These are phyloP conservation scores for Amanita subjunquillea DNA, from an alignment of 768 basidiomycete species.

Conservation along the genomic window DNA sequence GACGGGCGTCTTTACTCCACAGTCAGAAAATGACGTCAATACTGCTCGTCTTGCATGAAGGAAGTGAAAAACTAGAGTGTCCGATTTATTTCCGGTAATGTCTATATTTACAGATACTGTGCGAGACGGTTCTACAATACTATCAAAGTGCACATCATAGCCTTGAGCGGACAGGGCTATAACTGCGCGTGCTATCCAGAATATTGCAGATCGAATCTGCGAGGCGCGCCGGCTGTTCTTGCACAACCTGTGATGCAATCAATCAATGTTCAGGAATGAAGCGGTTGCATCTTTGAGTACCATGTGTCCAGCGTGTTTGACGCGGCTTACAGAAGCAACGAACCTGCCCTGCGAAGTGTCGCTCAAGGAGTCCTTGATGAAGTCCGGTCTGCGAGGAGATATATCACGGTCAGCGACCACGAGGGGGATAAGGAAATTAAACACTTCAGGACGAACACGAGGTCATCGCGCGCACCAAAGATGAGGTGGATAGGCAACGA, in stretches of 20 bases:
- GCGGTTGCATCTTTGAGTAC: slow-evolving; percentile 15
- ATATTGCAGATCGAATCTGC: slow-evolving; percentile 24
- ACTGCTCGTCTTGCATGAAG: no score
- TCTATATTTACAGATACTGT: background rate
- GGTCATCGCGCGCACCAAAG: slow-evolving; percentile 33
- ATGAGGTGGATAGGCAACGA: slow-evolving; percentile 33
- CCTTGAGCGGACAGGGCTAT: slow-evolving; percentile 8
- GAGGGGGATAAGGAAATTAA: background rate
- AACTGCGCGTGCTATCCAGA: slow-evolving; percentile 14
- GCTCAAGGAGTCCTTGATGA: slow-evolving; percentile 31
- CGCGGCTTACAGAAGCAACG: slow-evolving; percentile 30
- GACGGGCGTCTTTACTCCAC: no score
- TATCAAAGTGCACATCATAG: slow-evolving; percentile 8
- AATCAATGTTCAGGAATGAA: background rate
- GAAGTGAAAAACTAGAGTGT: no score
- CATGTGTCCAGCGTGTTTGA: slow-evolving; percentile 38
- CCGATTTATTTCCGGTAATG: background rate
- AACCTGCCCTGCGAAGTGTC: slow-evolving; percentile 28
- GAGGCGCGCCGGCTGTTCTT: slow-evolving; percentile 31
- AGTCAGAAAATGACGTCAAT: no score
- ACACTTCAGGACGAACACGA: slow-evolving; percentile 25
- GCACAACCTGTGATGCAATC: slow-evolving; percentile 24
- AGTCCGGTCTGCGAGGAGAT: slow-evolving; percentile 23
- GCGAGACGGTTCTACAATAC: background rate
- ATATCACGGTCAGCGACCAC: background rate